Evolutionary conservation across 805 yeast species (phyloP), one percentile per base, ranked within the genome.

Genomic region (Lipomyces yamadae): DNA sequence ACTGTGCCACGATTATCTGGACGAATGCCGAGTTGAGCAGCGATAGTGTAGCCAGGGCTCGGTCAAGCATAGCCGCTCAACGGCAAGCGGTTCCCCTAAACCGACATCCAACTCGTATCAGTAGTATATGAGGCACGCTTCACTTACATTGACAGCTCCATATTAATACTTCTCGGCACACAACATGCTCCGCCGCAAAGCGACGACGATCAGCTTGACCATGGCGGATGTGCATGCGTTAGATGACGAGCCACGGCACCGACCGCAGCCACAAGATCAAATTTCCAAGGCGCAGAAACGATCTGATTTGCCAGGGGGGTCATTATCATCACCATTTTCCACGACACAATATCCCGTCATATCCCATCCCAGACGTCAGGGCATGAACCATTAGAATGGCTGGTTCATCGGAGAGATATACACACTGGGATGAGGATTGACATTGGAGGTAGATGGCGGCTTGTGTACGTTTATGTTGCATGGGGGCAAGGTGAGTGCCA

Each of bases 211-310:
- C n/a, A 59, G 56, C 35, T 60, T 67, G 56, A 58, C 70, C 7
- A 67, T 65, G 68, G 68, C 68, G 10, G 70, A 65, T 35, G 70
- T 67, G 10, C 68, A 62, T 39, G 68, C 70, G 4, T 62, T 67
- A 10, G 70, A 67, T 66, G 70, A 67, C 62, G 70, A 67, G 11
- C 66, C 61, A 13, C 50, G 52, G 15, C 30, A 37, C 11, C 54
- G 48, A 35, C 61, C 29, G 32, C 58, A 56, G 45, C 30, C 58
- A 29, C 37, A 24, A 15, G 33, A 32, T 11, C 55, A 24, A 30
- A 18, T 37, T 7, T 29, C 55, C 13, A 24, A 39, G 4, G 24
- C 61, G 48, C 45, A 15, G 33, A 58, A 58, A 24, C 61, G 55
- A 30, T 33, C 35, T 30, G 61, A 58, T 7, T 18, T 42, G 8